Evolutionary conservation across 441 rosid genomes (phyloP), one percentile per base, ranked within the genome.

Genomic region (Manihot esculenta): DNA sequence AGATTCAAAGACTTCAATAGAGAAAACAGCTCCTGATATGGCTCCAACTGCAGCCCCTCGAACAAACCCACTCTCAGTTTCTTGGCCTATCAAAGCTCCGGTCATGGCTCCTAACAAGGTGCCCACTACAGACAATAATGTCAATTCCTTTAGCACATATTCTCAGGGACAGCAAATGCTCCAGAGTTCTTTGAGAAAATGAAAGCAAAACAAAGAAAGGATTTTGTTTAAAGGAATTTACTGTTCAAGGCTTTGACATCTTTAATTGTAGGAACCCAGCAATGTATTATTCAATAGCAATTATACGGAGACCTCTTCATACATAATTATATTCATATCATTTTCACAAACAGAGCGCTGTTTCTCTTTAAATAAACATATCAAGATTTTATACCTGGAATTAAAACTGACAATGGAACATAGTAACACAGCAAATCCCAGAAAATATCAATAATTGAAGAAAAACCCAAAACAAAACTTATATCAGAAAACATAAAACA

Each of bases 31-130:
- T 59, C 99, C 99, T 0, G 98, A 91, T 15, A 95, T 95, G 14
- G 99, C 97, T 47, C 99, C 98, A 68, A 93, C 89, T 0, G 98
- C 98, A 58, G 98, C 96, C 66, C 99, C 99, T 79, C 98, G 80
- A 49, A 95, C 84, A 74, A 95, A 93, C 21, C 99, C 99, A 75
- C 98, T 93, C 76, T 95, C 99, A 0, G 98, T 95, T 80, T 93
- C 99, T 83, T 95, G 98, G 45, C 99, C 99, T 64, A 95, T 95
- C 77, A 95, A 82, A 80, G 99, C 99, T 53, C 99, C 98, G 0
- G 99, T 92, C 86, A 92, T 74, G 78, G 98, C 96, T 18, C 99
- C 99, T 49, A 95, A 83, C 85, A 95, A 84, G 48, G 97, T 88
- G 6, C 99, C 99, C 63, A 93, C 99, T 95, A 83, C 79, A 84